A percentile compares a stretch with the other conserved stretches of the same genome.
phyloP scores from a whole-genome alignment of 257 asterid genomes.

The Handroanthus guayacan region DNA sequence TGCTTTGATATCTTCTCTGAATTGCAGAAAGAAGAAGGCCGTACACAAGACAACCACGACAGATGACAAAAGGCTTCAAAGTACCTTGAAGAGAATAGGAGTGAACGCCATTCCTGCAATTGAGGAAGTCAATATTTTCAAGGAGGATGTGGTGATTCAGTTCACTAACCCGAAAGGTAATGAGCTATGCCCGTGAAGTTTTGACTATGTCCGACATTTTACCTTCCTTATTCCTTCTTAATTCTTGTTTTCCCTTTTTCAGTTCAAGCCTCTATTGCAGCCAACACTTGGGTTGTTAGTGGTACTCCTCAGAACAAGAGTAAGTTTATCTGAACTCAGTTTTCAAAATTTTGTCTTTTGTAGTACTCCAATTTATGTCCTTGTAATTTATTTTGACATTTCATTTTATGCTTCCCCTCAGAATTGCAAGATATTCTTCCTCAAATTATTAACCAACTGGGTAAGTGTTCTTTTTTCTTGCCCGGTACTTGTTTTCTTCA shows the following conservation, averaged over 20 bases:
- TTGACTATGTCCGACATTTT: background rate
- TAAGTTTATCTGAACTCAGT: conserved; percentile 37
- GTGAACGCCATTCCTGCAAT: conserved; percentile 76
- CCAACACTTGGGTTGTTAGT: conserved; percentile 83
- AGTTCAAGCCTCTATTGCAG: conserved; percentile 81
- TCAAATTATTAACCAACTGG: conserved; percentile 61
- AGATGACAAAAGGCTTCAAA: conserved; percentile 77
- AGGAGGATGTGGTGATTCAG: conserved; percentile 77
- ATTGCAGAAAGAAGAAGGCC: conserved; percentile 76
- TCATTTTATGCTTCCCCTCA: conserved; percentile 29
- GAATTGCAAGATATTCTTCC: conserved; percentile 67
- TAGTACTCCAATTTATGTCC: background rate
- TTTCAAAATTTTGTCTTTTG: background rate
- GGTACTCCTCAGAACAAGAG: conserved; percentile 83
- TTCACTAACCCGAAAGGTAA: conserved; percentile 70
- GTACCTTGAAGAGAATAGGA: conserved; percentile 78
- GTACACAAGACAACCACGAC: conserved; percentile 79
- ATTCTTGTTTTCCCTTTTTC: conserved; percentile 27
- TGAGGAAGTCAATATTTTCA: conserved; percentile 79
- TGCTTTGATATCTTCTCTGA: background rate
- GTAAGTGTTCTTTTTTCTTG: conserved; percentile 33
- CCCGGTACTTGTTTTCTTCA: background rate
- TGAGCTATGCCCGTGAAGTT: background rate
- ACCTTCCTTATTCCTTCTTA: background rate
- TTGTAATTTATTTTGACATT: background rate